phyloP scores from a whole-genome alignment of 352 stramenopile genomes.

The Thalassiosira oceanica region DNA sequence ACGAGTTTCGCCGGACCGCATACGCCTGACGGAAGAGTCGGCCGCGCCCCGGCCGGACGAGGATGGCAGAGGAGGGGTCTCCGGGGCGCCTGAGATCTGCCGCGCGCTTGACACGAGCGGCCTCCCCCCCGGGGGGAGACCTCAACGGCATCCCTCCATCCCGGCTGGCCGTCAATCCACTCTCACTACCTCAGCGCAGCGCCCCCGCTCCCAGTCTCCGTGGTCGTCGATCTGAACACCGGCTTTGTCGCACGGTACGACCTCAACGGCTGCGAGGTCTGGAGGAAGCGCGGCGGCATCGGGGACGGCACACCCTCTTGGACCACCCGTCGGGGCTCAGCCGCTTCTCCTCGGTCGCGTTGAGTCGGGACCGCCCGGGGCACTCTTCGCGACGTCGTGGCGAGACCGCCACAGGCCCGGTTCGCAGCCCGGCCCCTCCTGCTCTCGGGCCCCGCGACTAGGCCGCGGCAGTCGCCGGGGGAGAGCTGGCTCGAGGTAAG shows the following conservation, averaged over 20 bases:
- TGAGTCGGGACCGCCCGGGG: too few species aligned
- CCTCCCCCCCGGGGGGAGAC: slow-evolving; percentile 70
- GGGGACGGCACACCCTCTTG: slow-evolving; percentile 48
- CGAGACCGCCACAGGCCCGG: too few species aligned
- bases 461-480: too few species aligned
- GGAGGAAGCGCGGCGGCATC: slow-evolving; percentile 43
- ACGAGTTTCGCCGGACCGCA: slow-evolving; percentile 40
- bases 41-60: background rate
- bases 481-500: too few species aligned
- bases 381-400: too few species aligned
- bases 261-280: slow-evolving; percentile 47
- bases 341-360: too few species aligned
- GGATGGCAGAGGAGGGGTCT: slow-evolving; percentile 18
- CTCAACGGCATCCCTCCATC: slow-evolving; percentile 68
- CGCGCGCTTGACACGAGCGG: slow-evolving; percentile 67
- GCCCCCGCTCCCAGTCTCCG: slow-evolving; percentile 62
- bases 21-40: background rate
- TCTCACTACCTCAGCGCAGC: slow-evolving; percentile 21
- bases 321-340: too few species aligned
- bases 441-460: too few species aligned
- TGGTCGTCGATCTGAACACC: slow-evolving; percentile 77
- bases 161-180: slow-evolving; percentile 23
- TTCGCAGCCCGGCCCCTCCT: too few species aligned
- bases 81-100: slow-evolving; percentile 46
- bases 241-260: slow-evolving; percentile 70